phyloP scores from a whole-genome alignment of 345 rosid genomes.

The Melaleuca alternifolia region DNA sequence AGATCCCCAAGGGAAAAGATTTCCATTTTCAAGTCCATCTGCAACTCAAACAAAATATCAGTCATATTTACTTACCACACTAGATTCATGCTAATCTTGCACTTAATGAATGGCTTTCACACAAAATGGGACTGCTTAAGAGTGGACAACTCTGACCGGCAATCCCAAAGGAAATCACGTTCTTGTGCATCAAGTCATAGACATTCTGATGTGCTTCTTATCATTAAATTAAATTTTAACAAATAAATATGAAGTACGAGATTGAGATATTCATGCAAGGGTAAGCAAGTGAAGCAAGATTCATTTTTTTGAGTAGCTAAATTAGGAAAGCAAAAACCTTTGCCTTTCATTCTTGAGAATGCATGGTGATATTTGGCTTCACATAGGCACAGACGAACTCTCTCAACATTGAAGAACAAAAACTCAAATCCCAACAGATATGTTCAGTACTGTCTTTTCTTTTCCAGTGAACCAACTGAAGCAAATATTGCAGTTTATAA shows the following conservation, averaged over 20 bases:
- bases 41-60: slow-evolving; percentile 2
- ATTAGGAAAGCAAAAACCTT: background rate
- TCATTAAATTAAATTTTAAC: background rate
- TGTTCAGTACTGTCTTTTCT: background rate
- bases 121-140: background rate
- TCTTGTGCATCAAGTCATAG: background rate
- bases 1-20: slow-evolving; percentile 86
- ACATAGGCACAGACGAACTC: background rate
- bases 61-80: background rate
- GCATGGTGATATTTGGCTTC: background rate
- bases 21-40: slow-evolving; percentile 98
- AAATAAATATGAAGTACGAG: background rate
- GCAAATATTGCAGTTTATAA: background rate
- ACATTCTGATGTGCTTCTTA: background rate
- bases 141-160: background rate
- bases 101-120: background rate
- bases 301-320: background rate
- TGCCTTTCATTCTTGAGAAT: background rate
- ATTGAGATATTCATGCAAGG: background rate
- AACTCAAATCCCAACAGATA: background rate
- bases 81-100: background rate
- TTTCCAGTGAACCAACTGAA: background rate
- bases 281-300: background rate
- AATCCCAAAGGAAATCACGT: background rate
- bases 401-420: background rate